Conservation (phyloP, 805 yeast species). For the Candida krabiensis region DNA sequence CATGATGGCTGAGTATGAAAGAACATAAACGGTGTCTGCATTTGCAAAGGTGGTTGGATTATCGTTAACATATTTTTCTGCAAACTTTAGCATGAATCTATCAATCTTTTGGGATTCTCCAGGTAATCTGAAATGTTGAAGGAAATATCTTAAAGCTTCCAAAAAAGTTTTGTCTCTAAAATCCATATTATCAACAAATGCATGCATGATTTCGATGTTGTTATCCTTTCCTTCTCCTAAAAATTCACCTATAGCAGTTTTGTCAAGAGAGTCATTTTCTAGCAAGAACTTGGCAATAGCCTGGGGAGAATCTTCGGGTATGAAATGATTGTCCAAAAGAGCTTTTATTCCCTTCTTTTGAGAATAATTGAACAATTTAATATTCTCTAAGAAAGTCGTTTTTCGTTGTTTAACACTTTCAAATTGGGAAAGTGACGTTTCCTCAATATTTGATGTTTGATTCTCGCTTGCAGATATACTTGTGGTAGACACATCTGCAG, state of each 20-base stretch:
- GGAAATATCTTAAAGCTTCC: slow-evolving; percentile 78
- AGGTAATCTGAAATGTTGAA: slow-evolving; percentile 90
- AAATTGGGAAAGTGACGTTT: slow-evolving; percentile 58
- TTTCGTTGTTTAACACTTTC: slow-evolving; percentile 82
- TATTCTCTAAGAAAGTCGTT: slow-evolving; percentile 75
- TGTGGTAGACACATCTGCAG: slow-evolving; percentile 23
- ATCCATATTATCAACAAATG: slow-evolving; percentile 86
- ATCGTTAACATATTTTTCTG: slow-evolving; percentile 85
- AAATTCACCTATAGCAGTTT: slow-evolving; percentile 84
- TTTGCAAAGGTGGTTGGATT: slow-evolving; percentile 86
- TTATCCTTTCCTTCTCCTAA: slow-evolving; percentile 85
- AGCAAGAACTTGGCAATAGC: slow-evolving; percentile 76
- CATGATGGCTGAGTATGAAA: slow-evolving; percentile 90
- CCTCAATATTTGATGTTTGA: slow-evolving; percentile 12
- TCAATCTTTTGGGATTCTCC: slow-evolving; percentile 99
- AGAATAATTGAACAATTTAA: slow-evolving; percentile 76
- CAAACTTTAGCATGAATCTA: slow-evolving; percentile 94
- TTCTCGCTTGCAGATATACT: slow-evolving; percentile 16
- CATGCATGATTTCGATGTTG: slow-evolving; percentile 84
- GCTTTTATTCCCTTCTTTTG: slow-evolving; percentile 77
- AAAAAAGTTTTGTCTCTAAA: slow-evolving; percentile 70
- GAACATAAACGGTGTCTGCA: slow-evolving; percentile 91
- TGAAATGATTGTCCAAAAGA: slow-evolving; percentile 62
- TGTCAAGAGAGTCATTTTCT: slow-evolving; percentile 69
- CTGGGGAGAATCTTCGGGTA: slow-evolving; percentile 57